Evolutionary conservation across 257 asterid species (phyloP), one percentile per base, ranked within the genome.

Genomic region (Datura wrightii): DNA sequence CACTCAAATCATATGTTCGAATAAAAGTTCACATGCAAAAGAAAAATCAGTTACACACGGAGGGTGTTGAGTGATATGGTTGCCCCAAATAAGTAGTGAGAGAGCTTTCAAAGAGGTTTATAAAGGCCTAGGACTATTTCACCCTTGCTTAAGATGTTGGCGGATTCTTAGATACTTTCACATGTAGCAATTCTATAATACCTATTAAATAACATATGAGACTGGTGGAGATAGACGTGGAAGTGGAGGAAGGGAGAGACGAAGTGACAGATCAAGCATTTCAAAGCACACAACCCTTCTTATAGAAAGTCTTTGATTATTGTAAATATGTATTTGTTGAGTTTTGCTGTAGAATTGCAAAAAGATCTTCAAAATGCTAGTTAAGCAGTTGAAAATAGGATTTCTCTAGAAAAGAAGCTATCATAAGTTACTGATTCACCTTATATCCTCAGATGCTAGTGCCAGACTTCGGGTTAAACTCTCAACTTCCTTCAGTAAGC

Each of bases 401-500:
- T 76, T n/a, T 76, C 60, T 74, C 81, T 31, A 76, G 81, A 7
- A 76, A 14, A 53, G 15, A 36, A 50, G 44, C 63, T 6, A 76
- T 18, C 14, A 31, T 50, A 7, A 76, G 44, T 52, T 76, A 50
- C 42, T 48, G 62, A 48, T 48, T 74, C 42, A 97, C 99, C 98
- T 93, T 90, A 97, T 82, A 83, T 97, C 99, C 85, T 94, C 98
- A 58, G 99, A 91, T 34, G 96, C 96, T 88, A 86, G 95, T 39
- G 98, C 90, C 69, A 97, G 94, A 93, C 96, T 97, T 91, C 91
- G 94, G 79, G 97, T 94, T 86, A 97, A 92, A 87, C 90, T 88
- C 87, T 97, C 98, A 78, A 92, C 96, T 86, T 95, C 98, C 90
- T 92, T 93, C 87, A 97, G 89, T 92, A 97, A 90, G 84, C 97